Conservation (phyloP, 2,329 filamentous ascomycete species). For the Rutstroemia sp. region DNA sequence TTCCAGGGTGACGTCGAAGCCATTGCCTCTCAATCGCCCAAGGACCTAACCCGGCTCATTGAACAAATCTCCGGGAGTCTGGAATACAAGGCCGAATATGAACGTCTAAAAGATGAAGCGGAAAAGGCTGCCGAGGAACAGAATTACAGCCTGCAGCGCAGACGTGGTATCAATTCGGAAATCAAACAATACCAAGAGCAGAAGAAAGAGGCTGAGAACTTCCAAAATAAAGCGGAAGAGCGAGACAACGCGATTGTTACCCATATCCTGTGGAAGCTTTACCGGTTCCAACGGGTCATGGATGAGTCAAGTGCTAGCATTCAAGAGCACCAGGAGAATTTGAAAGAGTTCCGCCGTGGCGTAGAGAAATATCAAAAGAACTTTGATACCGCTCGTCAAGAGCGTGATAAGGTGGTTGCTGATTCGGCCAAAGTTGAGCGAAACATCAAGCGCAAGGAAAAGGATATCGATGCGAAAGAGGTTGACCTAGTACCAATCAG, state of each 20-base stretch:
- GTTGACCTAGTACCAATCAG: constrained; percentile 83
- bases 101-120: constrained; percentile 76
- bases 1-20: constrained; percentile 98
- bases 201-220: constrained; percentile 91
- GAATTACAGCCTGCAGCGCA: constrained; percentile 77
- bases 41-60: constrained; percentile 86
- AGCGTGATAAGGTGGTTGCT: constrained; percentile 70
- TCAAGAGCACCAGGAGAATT: constrained; percentile 85
- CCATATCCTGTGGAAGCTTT: constrained; percentile 94
- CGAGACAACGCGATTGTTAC: constrained; percentile 86
- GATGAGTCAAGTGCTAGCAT: constrained; percentile 88
- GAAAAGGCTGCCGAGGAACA: constrained; percentile 86
- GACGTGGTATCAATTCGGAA: constrained; percentile 92
- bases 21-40: constrained; percentile 90
- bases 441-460: constrained; percentile 77
- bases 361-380: constrained; percentile 76
- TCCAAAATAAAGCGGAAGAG: constrained; percentile 83
- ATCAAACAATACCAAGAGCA: constrained; percentile 97
- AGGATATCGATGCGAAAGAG: constrained; percentile 77
- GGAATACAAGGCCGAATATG: constrained; percentile 92
- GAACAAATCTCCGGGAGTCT: constrained; percentile 97
- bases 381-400: constrained; percentile 73
- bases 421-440: constrained; percentile 78
- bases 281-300: constrained; percentile 88
- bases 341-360: constrained; percentile 85